Evolutionary conservation across 2,329 filamentous ascomycete species (phyloP).

Genomic region (Xylariaceae sp.): DNA sequence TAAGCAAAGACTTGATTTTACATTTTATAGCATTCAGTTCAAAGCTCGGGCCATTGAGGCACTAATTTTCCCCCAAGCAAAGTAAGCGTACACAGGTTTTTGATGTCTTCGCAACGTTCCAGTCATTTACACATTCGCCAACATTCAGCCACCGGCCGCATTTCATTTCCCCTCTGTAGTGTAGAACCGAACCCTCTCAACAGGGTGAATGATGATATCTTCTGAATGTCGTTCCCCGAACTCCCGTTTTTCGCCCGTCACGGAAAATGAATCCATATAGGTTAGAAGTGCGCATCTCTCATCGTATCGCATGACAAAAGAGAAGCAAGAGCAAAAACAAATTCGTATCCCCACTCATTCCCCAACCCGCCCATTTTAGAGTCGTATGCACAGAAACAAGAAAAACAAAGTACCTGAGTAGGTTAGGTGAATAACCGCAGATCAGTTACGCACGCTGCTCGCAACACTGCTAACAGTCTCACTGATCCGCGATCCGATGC

Average conservation of each 20-base stretch:
- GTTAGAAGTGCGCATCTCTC: neutral
- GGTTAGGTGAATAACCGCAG: neutral
- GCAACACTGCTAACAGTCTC: slow-evolving; percentile 47
- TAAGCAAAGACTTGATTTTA: too few relatives aligned
- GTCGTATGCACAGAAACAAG: neutral
- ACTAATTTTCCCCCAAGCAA: too few relatives aligned
- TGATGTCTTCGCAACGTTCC: too few relatives aligned
- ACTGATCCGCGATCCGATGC: slow-evolving; percentile 43
- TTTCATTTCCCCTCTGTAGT: too few relatives aligned
- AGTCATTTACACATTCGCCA: too few relatives aligned
- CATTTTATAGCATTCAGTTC: too few relatives aligned
- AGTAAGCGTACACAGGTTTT: too few relatives aligned
- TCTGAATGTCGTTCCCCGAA: neutral
- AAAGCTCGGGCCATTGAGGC: too few relatives aligned
- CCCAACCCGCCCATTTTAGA: neutral
- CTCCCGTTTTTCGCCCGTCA: neutral
- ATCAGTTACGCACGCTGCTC: slow-evolving; percentile 25
- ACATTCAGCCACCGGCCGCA: too few relatives aligned
- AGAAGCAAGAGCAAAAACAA: neutral
- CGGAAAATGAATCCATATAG: neutral
- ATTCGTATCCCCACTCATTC: neutral
- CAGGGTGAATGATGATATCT: too few relatives aligned
- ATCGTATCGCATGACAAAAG: neutral
- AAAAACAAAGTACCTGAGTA: neutral
- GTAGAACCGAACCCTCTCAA: too few relatives aligned